Evolutionary conservation across 768 basidiomycete species (phyloP), one percentile per base, ranked within the genome.

Genomic region (Hygrocybe coccinea): DNA sequence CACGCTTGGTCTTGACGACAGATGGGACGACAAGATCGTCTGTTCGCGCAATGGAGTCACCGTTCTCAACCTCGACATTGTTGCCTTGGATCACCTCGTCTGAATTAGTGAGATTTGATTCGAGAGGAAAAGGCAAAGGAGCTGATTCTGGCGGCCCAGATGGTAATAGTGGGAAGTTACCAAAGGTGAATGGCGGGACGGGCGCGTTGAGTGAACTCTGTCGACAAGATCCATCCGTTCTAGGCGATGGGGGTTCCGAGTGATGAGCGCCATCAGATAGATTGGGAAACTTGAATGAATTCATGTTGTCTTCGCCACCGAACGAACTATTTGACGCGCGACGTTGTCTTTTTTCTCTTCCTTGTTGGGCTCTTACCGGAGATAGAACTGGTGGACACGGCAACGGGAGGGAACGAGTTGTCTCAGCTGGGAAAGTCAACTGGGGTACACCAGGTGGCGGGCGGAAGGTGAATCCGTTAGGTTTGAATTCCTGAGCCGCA

Each of bases 401-500:
- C 29, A 69, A 54, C 12, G 74, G 67, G 44, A 63, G 60, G 14
- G 62, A 69, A 59, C 62, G 24, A 57, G 61, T 47, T 45, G 54
- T 54, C 56, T 67, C 65, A 7, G 65, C 55, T 5, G 64, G 66
- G 41, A 77, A 68, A 8, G 79, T 71, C 70, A 89, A 76, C 46
- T 80, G 76, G 15, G 89, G 86, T 5, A 81, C 81, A 49, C 80
- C 85, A 9, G 80, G 69, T 12, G 87, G 85, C 29, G 84, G 81
- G n/a, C 78, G 76, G 79, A 93, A 92, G 15, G 82, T 89, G 69
- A 92, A 92, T 15, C 79, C 78, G 2, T 71, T 69, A 7, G 91
- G 91, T 64, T 86, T 91, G 71, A 93, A 93, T 67, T 91, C 91
- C 12, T 79, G 79, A 2, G 91, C 91, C 19, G 85, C 79, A 5